A percentile compares a stretch with the other conserved stretches of the same genome.
Evolutionary conservation across 2,329 filamentous ascomycete genomes (phyloP).

Genomic region (Torrubiellomyces zombiae): DNA sequence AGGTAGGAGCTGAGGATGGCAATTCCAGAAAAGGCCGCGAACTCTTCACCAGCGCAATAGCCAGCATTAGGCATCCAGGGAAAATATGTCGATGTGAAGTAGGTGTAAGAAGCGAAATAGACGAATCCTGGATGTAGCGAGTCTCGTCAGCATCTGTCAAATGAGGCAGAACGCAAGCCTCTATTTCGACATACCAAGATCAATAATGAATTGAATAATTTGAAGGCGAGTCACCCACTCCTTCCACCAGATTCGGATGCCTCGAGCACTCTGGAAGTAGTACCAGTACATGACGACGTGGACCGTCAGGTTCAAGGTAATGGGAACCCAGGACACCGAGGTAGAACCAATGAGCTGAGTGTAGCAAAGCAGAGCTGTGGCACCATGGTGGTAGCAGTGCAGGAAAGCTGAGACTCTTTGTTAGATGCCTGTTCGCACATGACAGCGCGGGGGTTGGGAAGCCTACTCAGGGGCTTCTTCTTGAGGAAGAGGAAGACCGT

Average conservation of each 20-base stretch:
- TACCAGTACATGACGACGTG: slow-evolving; percentile 99
- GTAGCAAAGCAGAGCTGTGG: slow-evolving; percentile 93
- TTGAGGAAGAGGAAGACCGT: slow-evolving; percentile 96
- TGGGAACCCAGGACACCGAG: slow-evolving; percentile 86
- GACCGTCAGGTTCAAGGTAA: slow-evolving; percentile 79
- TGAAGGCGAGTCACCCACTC: slow-evolving; percentile 97
- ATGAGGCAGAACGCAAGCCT: too few relatives aligned
- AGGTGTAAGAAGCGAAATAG: slow-evolving; percentile 98
- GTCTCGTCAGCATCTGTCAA: too few relatives aligned
- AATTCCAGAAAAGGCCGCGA: slow-evolving; percentile 84
- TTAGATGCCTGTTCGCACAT: slow-evolving; percentile 5
- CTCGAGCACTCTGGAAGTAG: slow-evolving; percentile 97
- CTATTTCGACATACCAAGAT: slow-evolving; percentile 79
- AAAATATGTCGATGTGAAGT: slow-evolving; percentile 89
- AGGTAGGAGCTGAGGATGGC: slow-evolving; percentile 89
- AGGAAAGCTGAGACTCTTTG: slow-evolving; percentile 56
- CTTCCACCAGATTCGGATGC: slow-evolving; percentile 98
- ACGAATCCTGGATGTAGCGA: slow-evolving; percentile 60
- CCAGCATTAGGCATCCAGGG: slow-evolving; percentile 68
- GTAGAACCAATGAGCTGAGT: slow-evolving; percentile 89
- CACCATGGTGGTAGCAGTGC: slow-evolving; percentile 97
- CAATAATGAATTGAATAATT: slow-evolving; percentile 93
- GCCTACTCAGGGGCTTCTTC: slow-evolving; percentile 80
- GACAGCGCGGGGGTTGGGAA: background rate
- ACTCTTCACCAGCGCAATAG: slow-evolving; percentile 88